Percentiles rank a stretch among this genome's conserved stretches.
Evolutionary conservation across 1,139 yeast species (phyloP).

Genomic region (Debaryomyces robertsiae): DNA sequence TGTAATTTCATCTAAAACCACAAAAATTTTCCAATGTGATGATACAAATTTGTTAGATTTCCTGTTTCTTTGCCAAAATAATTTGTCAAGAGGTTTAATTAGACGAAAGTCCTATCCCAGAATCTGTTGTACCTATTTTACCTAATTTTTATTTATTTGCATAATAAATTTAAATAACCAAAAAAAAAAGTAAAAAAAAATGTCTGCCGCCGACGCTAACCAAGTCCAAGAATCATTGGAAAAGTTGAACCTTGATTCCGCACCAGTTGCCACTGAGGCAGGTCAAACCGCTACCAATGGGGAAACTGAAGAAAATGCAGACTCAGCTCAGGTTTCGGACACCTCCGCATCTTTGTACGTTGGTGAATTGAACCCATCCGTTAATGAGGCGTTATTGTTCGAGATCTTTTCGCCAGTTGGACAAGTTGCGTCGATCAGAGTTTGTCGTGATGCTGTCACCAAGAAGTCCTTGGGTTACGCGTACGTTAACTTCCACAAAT

Average conservation of each 20-base stretch:
- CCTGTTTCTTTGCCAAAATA: constrained; percentile 6
- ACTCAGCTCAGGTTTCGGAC: constrained; percentile 44
- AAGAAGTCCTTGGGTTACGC: constrained; percentile 98
- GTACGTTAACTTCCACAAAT: constrained; percentile 92
- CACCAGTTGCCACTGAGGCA: constrained; percentile 36
- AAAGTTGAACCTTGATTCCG: constrained; percentile 49
- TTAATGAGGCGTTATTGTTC: constrained; percentile 92
- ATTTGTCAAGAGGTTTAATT: constrained; percentile 9
- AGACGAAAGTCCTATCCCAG: constrained; percentile 6
- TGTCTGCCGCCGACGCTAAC: constrained; percentile 54
- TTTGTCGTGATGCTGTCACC: constrained; percentile 97
- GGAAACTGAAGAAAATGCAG: constrained; percentile 32
- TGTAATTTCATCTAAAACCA: constrained; percentile 10
- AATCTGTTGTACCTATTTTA: constrained; percentile 12
- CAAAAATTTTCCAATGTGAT: constrained; percentile 10
- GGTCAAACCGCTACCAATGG: constrained; percentile 20
- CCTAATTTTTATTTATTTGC: constrained; percentile 13
- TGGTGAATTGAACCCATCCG: constrained; percentile 93
- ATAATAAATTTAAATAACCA: constrained; percentile 12
- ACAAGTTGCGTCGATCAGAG: constrained; percentile 95
- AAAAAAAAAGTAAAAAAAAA: constrained; percentile 22
- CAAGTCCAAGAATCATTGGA: constrained; percentile 60
- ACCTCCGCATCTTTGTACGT: constrained; percentile 90
- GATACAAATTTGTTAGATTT: constrained; percentile 4
- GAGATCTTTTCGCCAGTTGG: constrained; percentile 96